Conservation (phyloP, 1,139 yeast genomes). For the Pichia sp. region DNA sequence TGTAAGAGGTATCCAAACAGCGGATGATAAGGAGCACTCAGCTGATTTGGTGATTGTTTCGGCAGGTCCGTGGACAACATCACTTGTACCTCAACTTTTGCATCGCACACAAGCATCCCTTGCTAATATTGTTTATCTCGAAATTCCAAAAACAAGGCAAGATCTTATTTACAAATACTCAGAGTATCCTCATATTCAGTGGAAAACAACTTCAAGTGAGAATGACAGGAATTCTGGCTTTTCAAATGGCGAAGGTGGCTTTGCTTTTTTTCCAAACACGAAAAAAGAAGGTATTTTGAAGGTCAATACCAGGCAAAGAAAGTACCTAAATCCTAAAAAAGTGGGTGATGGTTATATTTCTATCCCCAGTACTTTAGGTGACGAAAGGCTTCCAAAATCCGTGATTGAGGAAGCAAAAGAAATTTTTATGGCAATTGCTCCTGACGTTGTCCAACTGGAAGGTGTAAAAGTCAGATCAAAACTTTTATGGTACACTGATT, state of each 20-base stretch:
- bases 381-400: slow-evolving; percentile 15
- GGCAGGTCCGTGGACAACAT: slow-evolving; percentile 40
- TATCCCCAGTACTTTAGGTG: slow-evolving; percentile 14
- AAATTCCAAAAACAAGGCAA: slow-evolving; percentile 31
- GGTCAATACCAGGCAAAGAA: slow-evolving; percentile 19
- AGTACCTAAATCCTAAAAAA: slow-evolving; percentile 19
- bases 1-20: slow-evolving; percentile 31
- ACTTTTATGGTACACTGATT: slow-evolving; percentile 31
- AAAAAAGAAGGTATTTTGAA: slow-evolving; percentile 20
- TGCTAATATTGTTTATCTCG: slow-evolving; percentile 27
- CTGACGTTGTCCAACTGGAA: slow-evolving; percentile 20
- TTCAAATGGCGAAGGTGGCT: slow-evolving; percentile 6
- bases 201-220: slow-evolving; percentile 19
- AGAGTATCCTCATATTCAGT: slow-evolving; percentile 18
- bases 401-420: slow-evolving; percentile 18
- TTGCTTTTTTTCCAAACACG: slow-evolving; percentile 19
- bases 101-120: slow-evolving; percentile 7
- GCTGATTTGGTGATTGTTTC: slow-evolving; percentile 37
- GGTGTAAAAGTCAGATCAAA: slow-evolving; percentile 14
- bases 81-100: slow-evolving; percentile 27
- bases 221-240: slow-evolving; percentile 5
- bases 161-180: slow-evolving; percentile 31
- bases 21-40: slow-evolving; percentile 31
- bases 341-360: slow-evolving; percentile 15
- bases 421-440: slow-evolving; percentile 14